Evolutionary conservation across 2,329 filamentous ascomycete species (phyloP), one percentile per base, ranked within the genome.

Genomic region (Chaetomiaceae sp.): DNA sequence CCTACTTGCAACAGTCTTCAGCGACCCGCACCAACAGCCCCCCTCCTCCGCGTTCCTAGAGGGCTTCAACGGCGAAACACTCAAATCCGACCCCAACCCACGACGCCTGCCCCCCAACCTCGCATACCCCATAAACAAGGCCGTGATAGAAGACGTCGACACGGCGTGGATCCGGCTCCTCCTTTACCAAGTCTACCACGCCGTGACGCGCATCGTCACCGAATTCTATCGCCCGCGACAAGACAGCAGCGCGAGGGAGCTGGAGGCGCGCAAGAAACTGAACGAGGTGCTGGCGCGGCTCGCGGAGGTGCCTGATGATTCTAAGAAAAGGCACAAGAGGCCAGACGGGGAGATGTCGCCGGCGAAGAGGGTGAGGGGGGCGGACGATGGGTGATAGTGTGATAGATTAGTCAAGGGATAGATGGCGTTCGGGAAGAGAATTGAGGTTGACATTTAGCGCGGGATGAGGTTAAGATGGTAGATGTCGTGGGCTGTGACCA

Each of bases 181-280:
- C 2, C 65, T 85, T 3, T 85, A 84, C 65, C 73, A 77, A 56
- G 80, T 77, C 61, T 84, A 81, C 62, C 78, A 82, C 57, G 74
- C 78, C 3, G 69, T 77, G 1, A 72, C 75, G 4, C 66, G 69
- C 34, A 73, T 84, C 5, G 79, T 82, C 2, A 70, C 66, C 29
- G 78, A 80, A 56, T 81, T 81, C 61, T 82, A 81, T 61, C 72
- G 78, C 2, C 77, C 77, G 2, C 68, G 69, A 3, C 64, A 62
- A 2, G 73, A 77, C 48, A 78, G 76, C 55, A 77, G 71, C 43
- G 68, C 67, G 14, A 68, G 72, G 5, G 81, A 84, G 63, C 69
- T 84, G 11, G 73, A 73, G 7, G 80, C 78, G 1, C 66, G 81
- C 32, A 75, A 75, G 58, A 74, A 71, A 16, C 65, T 84, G 30